Percentiles rank a stretch among this genome's conserved stretches.
Evolutionary conservation across 345 rosid species (phyloP).

Genomic region (Gossypium stocksii): DNA sequence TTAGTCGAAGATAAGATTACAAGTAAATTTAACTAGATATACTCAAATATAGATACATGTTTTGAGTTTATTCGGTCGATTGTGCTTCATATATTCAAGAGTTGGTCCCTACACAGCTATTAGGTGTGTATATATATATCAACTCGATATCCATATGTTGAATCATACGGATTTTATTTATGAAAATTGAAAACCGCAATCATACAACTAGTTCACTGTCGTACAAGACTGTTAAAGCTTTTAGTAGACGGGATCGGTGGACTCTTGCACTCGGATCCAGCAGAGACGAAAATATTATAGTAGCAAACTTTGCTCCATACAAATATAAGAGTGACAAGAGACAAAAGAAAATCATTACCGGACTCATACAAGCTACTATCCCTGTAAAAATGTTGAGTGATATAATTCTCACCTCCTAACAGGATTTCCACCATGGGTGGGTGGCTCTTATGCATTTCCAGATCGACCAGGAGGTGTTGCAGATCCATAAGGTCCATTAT

Average conservation of each 20-base stretch:
- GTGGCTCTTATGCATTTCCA: conserved; percentile 37
- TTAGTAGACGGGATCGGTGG: neutral
- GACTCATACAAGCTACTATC: neutral
- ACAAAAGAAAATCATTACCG: neutral
- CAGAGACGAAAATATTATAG: neutral
- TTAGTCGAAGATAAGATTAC: too few relatives aligned
- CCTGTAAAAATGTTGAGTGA: neutral
- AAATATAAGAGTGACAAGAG: neutral
- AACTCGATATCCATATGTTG: neutral
- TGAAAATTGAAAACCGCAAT: neutral
- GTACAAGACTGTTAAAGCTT: neutral
- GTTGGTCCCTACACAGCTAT: too few relatives aligned
- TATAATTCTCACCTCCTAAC: conserved; percentile 42
- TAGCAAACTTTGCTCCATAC: neutral
- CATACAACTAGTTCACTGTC: neutral
- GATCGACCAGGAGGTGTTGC: conserved; percentile 52
- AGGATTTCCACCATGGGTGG: conserved; percentile 52
- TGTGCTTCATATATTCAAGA: too few relatives aligned
- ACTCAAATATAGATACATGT: too few relatives aligned
- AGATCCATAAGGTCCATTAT: conserved; percentile 45
- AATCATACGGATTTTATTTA: neutral
- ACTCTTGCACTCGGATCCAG: neutral
- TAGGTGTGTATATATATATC: neutral
- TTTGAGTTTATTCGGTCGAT: too few relatives aligned
- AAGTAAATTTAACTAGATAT: too few relatives aligned